phyloP scores from a whole-genome alignment of 495 filamentous ascomycete genomes.

The Thozetella sp. region DNA sequence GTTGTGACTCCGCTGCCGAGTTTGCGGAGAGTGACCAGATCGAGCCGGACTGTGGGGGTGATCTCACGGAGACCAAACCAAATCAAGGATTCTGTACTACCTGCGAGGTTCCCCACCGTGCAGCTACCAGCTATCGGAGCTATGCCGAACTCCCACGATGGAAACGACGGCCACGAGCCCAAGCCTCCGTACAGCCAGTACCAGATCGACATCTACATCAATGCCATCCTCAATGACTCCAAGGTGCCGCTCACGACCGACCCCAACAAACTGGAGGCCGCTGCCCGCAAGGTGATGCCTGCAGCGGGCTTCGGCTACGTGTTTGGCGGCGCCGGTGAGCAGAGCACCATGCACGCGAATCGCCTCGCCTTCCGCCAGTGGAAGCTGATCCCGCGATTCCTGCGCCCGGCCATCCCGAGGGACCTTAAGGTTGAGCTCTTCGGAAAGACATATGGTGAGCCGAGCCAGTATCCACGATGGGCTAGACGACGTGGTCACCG shows the following conservation, averaged over 20 bases:
- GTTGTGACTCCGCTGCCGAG: too few species aligned
- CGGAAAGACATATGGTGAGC: constrained; percentile 44
- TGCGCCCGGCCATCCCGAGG: constrained; percentile 37
- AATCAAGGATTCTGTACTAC: too few species aligned
- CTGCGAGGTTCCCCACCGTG: too few species aligned
- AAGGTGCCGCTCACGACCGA: constrained; percentile 60
- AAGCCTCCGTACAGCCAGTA: constrained; percentile 31
- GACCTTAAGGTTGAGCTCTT: constrained; percentile 60
- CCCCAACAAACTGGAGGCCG: constrained; percentile 59
- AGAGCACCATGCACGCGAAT: constrained; percentile 67
- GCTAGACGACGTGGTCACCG: too few species aligned
- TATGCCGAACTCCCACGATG: constrained; percentile 19
- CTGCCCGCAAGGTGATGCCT: constrained; percentile 50
- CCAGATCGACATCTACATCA: constrained; percentile 49
- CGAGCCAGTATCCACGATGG: not conserved
- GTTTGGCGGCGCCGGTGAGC: constrained; percentile 65
- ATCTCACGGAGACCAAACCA: too few species aligned
- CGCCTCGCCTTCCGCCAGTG: constrained; percentile 66
- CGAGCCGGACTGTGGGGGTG: too few species aligned
- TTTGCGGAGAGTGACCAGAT: too few species aligned
- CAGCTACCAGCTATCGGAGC: too few species aligned
- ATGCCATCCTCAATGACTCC: constrained; percentile 46
- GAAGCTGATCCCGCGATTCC: constrained; percentile 55
- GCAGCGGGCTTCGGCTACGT: constrained; percentile 60
- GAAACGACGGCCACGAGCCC: constrained; percentile 43